A percentile compares a stretch with the other conserved stretches of the same genome.
These are phyloP conservation scores for Pseudogymnoascus sp. DNA, from an alignment of 2,329 filamentous ascomycete species.

Conservation along the genomic window DNA sequence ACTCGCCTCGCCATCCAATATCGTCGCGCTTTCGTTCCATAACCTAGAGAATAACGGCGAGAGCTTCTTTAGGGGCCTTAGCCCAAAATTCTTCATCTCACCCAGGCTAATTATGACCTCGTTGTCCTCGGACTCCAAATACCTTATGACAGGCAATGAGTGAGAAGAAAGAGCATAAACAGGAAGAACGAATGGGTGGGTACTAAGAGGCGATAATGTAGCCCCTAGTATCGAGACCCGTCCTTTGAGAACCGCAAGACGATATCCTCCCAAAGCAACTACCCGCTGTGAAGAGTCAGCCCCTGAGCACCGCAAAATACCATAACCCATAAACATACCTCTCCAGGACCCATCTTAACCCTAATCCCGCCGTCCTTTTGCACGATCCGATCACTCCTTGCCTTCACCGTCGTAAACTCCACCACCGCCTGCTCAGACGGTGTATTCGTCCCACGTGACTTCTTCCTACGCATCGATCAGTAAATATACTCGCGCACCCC, in stretches of 20 bases:
- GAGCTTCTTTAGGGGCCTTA: constrained; percentile 49
- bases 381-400: neutral
- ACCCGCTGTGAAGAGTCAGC: constrained; percentile 33
- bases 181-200: constrained; percentile 10
- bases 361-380: constrained; percentile 19
- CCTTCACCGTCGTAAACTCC: constrained; percentile 7
- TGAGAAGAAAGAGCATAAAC: constrained; percentile 62
- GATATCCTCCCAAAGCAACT: constrained; percentile 59
- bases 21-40: constrained; percentile 45
- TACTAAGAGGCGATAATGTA: constrained; percentile 42
- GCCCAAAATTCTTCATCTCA: constrained; percentile 36
- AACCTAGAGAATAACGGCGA: constrained; percentile 60
- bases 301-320: neutral
- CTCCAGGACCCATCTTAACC: constrained; percentile 39
- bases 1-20: constrained; percentile 23
- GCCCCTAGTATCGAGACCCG: constrained; percentile 59
- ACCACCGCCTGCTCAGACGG: neutral
- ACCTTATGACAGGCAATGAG: constrained; percentile 59
- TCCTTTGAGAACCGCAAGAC: constrained; percentile 53
- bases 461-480: neutral
- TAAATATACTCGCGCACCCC: neutral
- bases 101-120: constrained; percentile 49
- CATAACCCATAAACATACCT: constrained; percentile 29
- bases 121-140: constrained; percentile 35
- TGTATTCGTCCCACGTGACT: constrained; percentile 2